Conservation (phyloP, 2,329 filamentous ascomycete species). For the Cladosporium sp. region DNA sequence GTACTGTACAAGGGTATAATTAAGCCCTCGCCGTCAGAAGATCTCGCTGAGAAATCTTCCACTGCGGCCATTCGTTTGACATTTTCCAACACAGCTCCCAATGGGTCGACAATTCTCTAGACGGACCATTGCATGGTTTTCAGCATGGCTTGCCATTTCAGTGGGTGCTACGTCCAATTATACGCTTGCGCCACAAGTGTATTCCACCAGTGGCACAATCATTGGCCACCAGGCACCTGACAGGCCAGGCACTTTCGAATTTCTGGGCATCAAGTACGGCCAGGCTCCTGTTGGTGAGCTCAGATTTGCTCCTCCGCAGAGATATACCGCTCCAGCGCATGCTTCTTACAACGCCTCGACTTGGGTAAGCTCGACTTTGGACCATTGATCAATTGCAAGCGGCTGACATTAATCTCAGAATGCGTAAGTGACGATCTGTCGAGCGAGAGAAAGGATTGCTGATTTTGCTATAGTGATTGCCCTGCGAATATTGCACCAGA, state of each 20-base stretch:
- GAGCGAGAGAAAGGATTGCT: not conserved
- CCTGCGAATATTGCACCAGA: constrained; percentile 25
- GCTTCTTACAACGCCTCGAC: constrained; percentile 18
- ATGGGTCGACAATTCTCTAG: not conserved
- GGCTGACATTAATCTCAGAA: not conserved
- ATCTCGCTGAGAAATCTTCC: not conserved
- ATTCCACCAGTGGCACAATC: constrained; percentile 3
- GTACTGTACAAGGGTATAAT: not conserved
- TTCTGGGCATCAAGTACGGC: constrained; percentile 40
- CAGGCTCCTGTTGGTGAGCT: constrained; percentile 37
- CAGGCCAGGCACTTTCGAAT: constrained; percentile 25
- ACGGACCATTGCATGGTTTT: not conserved
- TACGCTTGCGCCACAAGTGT: not conserved
- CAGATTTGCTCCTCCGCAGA: constrained; percentile 33
- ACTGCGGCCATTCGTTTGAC: not conserved
- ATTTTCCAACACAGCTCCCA: not conserved
- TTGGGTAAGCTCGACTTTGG: not conserved
- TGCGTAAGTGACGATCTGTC: not conserved
- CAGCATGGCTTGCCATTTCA: not conserved
- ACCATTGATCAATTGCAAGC: not conserved
- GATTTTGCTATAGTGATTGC: constrained; percentile 16
- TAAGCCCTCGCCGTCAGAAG: not conserved
- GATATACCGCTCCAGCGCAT: not conserved
- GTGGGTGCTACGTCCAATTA: not conserved
- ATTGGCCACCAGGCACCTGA: not conserved